phyloP scores from a whole-genome alignment of 2,329 filamentous ascomycete species.

The Aspergillus vadensis region DNA sequence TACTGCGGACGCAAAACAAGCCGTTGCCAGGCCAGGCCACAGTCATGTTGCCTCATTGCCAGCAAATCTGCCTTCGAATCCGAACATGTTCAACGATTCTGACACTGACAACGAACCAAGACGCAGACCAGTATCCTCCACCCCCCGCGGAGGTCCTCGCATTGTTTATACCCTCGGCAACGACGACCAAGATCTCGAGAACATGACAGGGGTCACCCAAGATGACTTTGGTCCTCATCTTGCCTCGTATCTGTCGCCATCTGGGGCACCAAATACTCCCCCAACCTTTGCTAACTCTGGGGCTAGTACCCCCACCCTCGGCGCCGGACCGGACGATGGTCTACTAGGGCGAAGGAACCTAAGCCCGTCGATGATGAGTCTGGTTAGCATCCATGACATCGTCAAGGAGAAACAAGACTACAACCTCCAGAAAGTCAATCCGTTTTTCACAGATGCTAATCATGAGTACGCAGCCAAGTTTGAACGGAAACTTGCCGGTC shows the following conservation, averaged over 20 bases:
- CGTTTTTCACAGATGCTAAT: slow-evolving; percentile 65
- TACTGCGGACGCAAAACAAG: background rate
- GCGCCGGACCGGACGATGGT: background rate
- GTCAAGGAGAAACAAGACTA: slow-evolving; percentile 62
- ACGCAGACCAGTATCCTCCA: background rate
- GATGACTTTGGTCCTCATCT: background rate
- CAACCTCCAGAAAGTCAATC: slow-evolving; percentile 65
- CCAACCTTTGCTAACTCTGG: background rate
- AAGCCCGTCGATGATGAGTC: slow-evolving; percentile 16
- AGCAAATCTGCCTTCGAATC: background rate
- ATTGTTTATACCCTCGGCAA: background rate
- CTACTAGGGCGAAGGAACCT: slow-evolving; percentile 1
- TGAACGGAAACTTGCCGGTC: slow-evolving; percentile 56
- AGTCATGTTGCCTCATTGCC: background rate
- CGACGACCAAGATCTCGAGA: background rate
- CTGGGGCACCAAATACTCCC: background rate
- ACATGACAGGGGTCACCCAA: background rate
- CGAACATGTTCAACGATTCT: background rate
- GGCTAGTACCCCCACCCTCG: slow-evolving; percentile 3
- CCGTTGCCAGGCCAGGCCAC: background rate
- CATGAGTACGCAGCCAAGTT: slow-evolving; percentile 62
- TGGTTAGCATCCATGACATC: slow-evolving; percentile 51
- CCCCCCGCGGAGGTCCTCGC: background rate
- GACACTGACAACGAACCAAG: background rate
- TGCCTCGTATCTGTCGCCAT: background rate